These are phyloP conservation scores for Cladosporium sphaerospermum DNA, from an alignment of 2,329 filamentous ascomycete genomes.

Conservation along the genomic window DNA sequence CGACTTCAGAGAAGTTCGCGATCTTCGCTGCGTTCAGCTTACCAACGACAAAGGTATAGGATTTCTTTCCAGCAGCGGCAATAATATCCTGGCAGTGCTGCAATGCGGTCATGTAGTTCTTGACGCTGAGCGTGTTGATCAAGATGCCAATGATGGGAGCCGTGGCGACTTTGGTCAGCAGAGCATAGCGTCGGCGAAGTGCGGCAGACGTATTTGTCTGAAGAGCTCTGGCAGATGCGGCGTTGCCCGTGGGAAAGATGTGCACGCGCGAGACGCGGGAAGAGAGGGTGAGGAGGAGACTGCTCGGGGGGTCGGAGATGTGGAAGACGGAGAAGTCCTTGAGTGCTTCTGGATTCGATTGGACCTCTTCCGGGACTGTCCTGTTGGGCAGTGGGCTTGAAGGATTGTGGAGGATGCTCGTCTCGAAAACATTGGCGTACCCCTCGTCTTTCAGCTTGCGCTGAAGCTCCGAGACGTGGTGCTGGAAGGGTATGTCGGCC, in stretches of 20 bases:
- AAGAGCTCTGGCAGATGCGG: slow-evolving; percentile 30
- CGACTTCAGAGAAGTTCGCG: slow-evolving; percentile 92
- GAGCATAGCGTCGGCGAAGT: slow-evolving; percentile 80
- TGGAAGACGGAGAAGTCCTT: slow-evolving; percentile 73
- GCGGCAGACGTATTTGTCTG: slow-evolving; percentile 48
- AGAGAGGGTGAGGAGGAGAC: slow-evolving; percentile 79
- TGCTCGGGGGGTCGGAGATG: slow-evolving; percentile 70
- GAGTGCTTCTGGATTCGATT: slow-evolving; percentile 45
- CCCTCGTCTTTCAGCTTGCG: slow-evolving; percentile 52
- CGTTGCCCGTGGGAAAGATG: slow-evolving; percentile 59
- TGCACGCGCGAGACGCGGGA: slow-evolving; percentile 73
- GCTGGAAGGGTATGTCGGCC: slow-evolving; percentile 82
- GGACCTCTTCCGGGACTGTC: slow-evolving; percentile 51
- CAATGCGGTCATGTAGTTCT: slow-evolving; percentile 80
- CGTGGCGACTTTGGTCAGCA: slow-evolving; percentile 72
- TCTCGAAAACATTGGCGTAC: slow-evolving; percentile 65
- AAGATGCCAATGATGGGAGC: slow-evolving; percentile 85
- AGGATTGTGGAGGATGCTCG: slow-evolving; percentile 70
- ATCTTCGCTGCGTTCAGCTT: slow-evolving; percentile 94
- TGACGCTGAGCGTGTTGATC: slow-evolving; percentile 89
- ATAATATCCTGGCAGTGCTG: slow-evolving; percentile 68
- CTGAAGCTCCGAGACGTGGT: slow-evolving; percentile 60
- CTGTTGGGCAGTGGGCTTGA: slow-evolving; percentile 79
- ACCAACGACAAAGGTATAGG: slow-evolving; percentile 91
- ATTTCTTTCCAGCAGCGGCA: slow-evolving; percentile 78